Percentiles rank a stretch among this genome's conserved stretches.
These are phyloP conservation scores for Actinomortierella wolfii DNA, from an alignment of 371 early-diverging fungal species.

Conservation along the genomic window DNA sequence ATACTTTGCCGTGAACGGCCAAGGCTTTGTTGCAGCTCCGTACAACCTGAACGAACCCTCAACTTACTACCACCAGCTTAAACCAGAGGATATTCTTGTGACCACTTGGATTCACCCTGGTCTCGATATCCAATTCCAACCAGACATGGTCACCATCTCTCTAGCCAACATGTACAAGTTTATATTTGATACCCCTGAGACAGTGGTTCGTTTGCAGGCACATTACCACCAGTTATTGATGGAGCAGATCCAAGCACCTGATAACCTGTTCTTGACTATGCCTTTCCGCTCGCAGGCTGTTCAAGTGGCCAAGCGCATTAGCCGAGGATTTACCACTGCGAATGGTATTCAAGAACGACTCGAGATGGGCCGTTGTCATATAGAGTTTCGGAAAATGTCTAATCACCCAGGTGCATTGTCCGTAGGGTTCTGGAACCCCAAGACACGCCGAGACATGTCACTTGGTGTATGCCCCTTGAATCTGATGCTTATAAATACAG, in stretches of 20 bases:
- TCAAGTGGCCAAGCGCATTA: constrained; percentile 18
- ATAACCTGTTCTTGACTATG: constrained; percentile 33
- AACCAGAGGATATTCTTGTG: constrained; percentile 21
- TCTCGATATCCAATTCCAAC: constrained; percentile 28
- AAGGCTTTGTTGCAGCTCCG: no score
- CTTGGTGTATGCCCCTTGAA: constrained; percentile 10
- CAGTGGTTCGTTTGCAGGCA: constrained; percentile 16
- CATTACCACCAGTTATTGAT: constrained; percentile 24
- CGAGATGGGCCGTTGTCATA: constrained; percentile 29
- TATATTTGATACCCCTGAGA: constrained; percentile 25
- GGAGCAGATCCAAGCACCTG: constrained; percentile 20
- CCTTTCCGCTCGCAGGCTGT: constrained; percentile 29
- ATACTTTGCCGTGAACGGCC: no score
- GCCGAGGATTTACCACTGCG: no score
- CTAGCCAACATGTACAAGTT: constrained; percentile 29
- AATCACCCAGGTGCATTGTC: constrained; percentile 30
- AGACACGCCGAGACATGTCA: constrained; percentile 29
- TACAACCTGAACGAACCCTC: no score
- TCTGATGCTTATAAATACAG: no score
- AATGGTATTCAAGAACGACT: no score
- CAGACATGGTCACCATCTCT: constrained; percentile 14
- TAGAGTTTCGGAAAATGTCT: constrained; percentile 41
- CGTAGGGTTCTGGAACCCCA: constrained; percentile 37
- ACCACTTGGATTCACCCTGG: constrained; percentile 33
- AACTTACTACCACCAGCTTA: no score